These are phyloP conservation scores for Penicillium crystallinum DNA, from an alignment of 495 filamentous ascomycete species.

Conservation along the genomic window DNA sequence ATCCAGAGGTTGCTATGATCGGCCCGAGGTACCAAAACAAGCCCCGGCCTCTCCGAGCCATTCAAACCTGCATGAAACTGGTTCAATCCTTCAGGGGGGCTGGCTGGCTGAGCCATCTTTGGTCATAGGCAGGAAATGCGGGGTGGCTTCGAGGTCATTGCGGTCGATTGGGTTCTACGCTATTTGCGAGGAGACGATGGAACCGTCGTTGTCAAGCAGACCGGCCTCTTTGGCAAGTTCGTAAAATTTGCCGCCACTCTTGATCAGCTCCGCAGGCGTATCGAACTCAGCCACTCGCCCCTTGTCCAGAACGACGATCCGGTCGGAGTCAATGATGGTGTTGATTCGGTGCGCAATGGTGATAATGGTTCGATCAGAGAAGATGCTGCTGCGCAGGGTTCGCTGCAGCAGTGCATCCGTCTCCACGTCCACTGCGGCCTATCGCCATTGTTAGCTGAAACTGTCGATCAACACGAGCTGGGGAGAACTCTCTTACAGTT, in stretches of 20 bases:
- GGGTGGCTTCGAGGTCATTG: conserved; percentile 12
- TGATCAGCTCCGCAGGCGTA: conserved; percentile 51
- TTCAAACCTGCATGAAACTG: conserved; percentile 12
- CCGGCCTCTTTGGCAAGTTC: conserved; percentile 53
- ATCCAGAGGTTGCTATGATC: conserved; percentile 9
- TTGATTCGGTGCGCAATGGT: conserved; percentile 98
- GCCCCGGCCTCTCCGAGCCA: conserved; percentile 22
- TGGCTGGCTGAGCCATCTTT: conserved; percentile 4
- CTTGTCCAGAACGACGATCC: conserved; percentile 81
- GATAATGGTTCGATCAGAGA: conserved; percentile 90
- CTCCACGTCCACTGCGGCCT: conserved; percentile 91
- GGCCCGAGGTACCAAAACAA: conserved; percentile 10
- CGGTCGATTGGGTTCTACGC: conserved; percentile 11
- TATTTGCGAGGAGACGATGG: conserved; percentile 18
- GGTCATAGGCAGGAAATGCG: conserved; percentile 2
- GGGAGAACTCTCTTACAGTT: conserved; percentile 48
- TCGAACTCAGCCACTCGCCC: conserved; percentile 57
- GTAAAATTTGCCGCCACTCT: conserved; percentile 48
- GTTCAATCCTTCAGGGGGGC: not conserved
- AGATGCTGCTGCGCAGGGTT: conserved; percentile 53
- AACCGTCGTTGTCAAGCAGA: conserved; percentile 46
- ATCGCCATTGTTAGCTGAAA: conserved; percentile 15
- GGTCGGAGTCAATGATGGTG: conserved; percentile 89
- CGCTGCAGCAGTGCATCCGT: conserved; percentile 77
- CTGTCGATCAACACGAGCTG: not conserved